Evolutionary conservation across 2,329 filamentous ascomycete species (phyloP).

Genomic region (Ophiostoma sp.): DNA sequence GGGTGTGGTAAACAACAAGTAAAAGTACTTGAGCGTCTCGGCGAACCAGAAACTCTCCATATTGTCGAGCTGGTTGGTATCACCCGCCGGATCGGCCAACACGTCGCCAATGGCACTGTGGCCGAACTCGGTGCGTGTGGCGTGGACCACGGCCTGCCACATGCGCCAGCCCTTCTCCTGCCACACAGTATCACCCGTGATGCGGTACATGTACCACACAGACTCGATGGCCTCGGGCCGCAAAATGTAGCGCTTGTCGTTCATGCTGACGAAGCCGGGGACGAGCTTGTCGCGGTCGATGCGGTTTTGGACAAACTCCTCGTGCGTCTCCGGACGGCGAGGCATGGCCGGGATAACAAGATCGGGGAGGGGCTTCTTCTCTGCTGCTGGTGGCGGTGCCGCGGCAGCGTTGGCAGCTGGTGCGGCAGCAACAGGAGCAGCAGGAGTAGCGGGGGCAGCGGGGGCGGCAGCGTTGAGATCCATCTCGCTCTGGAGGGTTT

Average conservation of each 20-base stretch:
- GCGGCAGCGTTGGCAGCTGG: background rate
- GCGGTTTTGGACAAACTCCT: conserved; percentile 52
- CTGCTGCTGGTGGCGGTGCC: background rate
- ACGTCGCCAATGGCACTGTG: conserved; percentile 72
- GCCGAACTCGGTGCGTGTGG: conserved; percentile 65
- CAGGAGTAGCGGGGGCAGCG: background rate
- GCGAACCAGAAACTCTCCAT: conserved; percentile 93
- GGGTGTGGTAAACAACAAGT: conserved; percentile 72
- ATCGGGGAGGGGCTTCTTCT: conserved; percentile 26
- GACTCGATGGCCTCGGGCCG: conserved; percentile 85
- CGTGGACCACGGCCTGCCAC: conserved; percentile 70
- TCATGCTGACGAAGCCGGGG: conserved; percentile 52
- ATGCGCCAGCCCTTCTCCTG: conserved; percentile 85
- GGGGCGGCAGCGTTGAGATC: conserved; percentile 29
- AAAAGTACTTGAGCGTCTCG: conserved; percentile 93
- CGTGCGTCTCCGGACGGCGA: conserved; percentile 50
- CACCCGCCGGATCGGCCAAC: conserved; percentile 38
- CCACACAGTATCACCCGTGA: conserved; percentile 74
- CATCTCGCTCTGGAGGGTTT: conserved; percentile 33
- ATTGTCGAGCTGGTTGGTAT: conserved; percentile 49
- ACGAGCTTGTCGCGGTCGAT: conserved; percentile 50
- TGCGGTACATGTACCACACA: conserved; percentile 87
- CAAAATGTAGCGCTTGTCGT: conserved; percentile 57
- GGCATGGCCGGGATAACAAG: conserved; percentile 38
- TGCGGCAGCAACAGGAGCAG: background rate